Conservation (phyloP, 768 basidiomycete species). For the Pleurotus tuoliensis region DNA sequence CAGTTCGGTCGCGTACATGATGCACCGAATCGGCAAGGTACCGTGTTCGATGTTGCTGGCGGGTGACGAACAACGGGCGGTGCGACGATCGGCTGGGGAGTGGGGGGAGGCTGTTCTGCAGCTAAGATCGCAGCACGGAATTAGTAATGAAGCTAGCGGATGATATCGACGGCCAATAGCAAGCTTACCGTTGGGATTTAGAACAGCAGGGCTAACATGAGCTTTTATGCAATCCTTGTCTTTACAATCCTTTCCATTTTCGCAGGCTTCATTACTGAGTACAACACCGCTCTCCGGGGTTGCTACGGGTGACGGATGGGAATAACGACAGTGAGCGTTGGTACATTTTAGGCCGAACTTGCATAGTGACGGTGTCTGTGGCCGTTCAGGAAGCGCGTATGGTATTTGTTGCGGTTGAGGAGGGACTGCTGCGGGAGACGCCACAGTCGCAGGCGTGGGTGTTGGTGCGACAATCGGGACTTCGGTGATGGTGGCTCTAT, state of each 20-base stretch:
- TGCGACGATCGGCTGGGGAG: not conserved
- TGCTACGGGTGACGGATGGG: slow-evolving; percentile 96
- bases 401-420: slow-evolving; percentile 32
- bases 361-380: slow-evolving; percentile 88
- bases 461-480: slow-evolving; percentile 12
- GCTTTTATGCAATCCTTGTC: slow-evolving; percentile 92
- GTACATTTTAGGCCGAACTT: slow-evolving; percentile 91
- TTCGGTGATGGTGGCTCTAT: not conserved
- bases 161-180: slow-evolving; percentile 1
- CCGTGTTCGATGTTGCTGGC: slow-evolving; percentile 23
- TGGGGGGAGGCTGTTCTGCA: slow-evolving; percentile 35
- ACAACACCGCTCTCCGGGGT: slow-evolving; percentile 94
- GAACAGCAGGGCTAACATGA: slow-evolving; percentile 85
- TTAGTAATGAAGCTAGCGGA: slow-evolving; percentile 12
- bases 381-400: slow-evolving; percentile 69
- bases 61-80: slow-evolving; percentile 11
- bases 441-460: slow-evolving; percentile 14
- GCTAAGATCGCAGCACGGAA: slow-evolving; percentile 12
- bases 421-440: slow-evolving; percentile 16
- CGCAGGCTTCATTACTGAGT: slow-evolving; percentile 90
- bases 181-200: slow-evolving; percentile 57
- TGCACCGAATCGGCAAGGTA: slow-evolving; percentile 66
- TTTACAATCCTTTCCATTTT: slow-evolving; percentile 82
- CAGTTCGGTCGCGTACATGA: slow-evolving; percentile 69
- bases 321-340: slow-evolving; percentile 84